Evolutionary conservation across 2,329 filamentous ascomycete genomes (phyloP), one percentile per base, ranked within the genome.

Genomic region (Paraphaeosphaeria sporulosa): DNA sequence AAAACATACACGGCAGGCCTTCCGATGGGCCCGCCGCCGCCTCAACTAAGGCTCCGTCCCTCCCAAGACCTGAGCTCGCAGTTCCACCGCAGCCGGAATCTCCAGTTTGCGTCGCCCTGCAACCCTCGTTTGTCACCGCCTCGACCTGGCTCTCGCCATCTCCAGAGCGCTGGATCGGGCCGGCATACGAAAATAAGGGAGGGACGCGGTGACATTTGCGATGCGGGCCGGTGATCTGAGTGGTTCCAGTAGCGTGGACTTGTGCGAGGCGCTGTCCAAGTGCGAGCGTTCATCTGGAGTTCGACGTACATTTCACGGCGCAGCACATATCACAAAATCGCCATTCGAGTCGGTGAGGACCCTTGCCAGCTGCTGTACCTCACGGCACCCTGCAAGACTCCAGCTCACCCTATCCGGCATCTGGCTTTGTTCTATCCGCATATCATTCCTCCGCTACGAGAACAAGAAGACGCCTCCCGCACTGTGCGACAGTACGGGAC

Each of bases 161-260:
- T 43, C 61, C 58, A 53, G 48, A 50, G 57, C 60, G 53, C 55
- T 60, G 58, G 52, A 62, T 47, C 17, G 52, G 19, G 40, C 57
- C 50, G 54, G 56, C 42, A 60, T 55, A 75, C 72, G 72, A 75
- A 66, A 71, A 72, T 57, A 57, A 70, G 57, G 54, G 64, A 49
- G 58, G 60, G 62, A 64, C 48, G 64, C 60, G 62, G 69, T 72
- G 60, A 64, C 68, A 70, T 71, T 62, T 48, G 70, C 73, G 58
- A 59, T 64, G 73, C 72, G 57, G 57, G 56, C 58, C 63, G 59
- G 61, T 57, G 50, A 56, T 59, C 51, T 58, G 52, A 61, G 52
- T 32, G 51, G 55, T 61, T 47, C 61, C 60, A 51, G 23, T 40
- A 38, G 30, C 49, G 3, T 57, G 65, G 58, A 57, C 59, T 58